Base-by-base conservation (phyloP, 2,329 filamentous ascomycete genomes). In the Aspergillus sp. region DNA sequence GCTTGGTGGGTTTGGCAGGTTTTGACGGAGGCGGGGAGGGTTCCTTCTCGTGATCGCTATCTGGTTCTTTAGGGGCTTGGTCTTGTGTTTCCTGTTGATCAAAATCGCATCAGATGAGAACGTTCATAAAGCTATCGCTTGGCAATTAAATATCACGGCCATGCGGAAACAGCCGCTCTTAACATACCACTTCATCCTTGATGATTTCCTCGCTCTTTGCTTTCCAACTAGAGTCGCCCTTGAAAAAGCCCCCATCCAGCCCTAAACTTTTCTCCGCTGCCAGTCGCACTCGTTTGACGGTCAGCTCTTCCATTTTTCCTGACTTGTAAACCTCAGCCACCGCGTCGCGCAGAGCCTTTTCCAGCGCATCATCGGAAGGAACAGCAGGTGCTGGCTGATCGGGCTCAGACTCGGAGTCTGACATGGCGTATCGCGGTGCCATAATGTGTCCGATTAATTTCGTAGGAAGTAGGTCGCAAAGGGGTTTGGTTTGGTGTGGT, bases 181-280 rank as follows among this genome's bases (percentile, higher is more conserved):
- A 34, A 57, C 67, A 49, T 62, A 76, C 72, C 56, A 78, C 70
- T 65, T 81, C 71, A 44, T 71, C 67, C 57, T 69, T 68, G 39
- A 82, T 77, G 40, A 81, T 66, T 2, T 65, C 47, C 48, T 78
- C 78, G 57, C 77, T 81, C 44, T 64, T 66, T 9, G 55, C 48
- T 49, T 78, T 83, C 82, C 82, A 85, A 5, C 58, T 55, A 1
- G 54, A 53, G 46, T 74, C 62, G n/a, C 52, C 62, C 54, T 78
- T 83, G 52, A 82, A 74, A 54, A 80, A 83, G 3, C 71, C 78
- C 5, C 66, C 64, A 6, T 72, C 66, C 19, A 84, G 62, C 29
- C 68, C 70, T 8, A 83, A 60, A 39, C 71, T 60, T 44, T 72
- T 62, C 57, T 82, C 79, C 4, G 73, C 74, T 26, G 70, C 70